These are phyloP conservation scores for Clonostachys rhizophaga DNA, from an alignment of 2,329 filamentous ascomycete species.

Conservation along the genomic window DNA sequence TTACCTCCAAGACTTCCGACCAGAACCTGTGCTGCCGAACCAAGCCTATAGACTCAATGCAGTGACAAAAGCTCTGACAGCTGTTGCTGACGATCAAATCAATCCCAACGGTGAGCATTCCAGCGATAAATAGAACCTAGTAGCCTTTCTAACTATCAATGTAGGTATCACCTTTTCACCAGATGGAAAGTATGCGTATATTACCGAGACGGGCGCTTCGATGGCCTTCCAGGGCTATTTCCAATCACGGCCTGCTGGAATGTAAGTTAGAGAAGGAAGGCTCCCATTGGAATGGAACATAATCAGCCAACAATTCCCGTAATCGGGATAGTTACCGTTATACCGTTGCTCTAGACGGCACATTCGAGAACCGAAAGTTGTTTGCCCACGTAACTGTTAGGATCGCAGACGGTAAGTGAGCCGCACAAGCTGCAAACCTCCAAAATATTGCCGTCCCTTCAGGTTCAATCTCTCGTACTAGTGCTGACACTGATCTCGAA, in stretches of 20 bases:
- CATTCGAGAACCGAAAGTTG: conserved; percentile 38
- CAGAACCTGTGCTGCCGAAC: conserved; percentile 43
- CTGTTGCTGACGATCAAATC: conserved; percentile 52
- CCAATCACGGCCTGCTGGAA: conserved; percentile 1
- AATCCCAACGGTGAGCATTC: conserved; percentile 41
- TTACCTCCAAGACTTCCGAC: conserved; percentile 52
- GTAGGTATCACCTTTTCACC: conserved; percentile 50
- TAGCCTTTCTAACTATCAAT: too few species aligned
- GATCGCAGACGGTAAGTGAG: conserved; percentile 47
- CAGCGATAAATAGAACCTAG: accelerated
- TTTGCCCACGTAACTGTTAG: conserved; percentile 53
- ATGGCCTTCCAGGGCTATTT: too few species aligned
- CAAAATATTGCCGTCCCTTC: too few species aligned
- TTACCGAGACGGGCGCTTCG: conserved; percentile 49
- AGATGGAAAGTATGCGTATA: conserved; percentile 43
- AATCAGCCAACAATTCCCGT: too few species aligned
- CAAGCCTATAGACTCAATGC: conserved; percentile 56
- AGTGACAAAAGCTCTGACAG: conserved; percentile 41
- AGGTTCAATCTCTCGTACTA: too few species aligned
- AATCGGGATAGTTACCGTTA: conserved; percentile 33
- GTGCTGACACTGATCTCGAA: background rate
- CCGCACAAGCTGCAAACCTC: too few species aligned
- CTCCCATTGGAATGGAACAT: background rate
- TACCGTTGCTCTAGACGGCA: conserved; percentile 37
- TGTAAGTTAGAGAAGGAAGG: conserved; percentile 2